phyloP scores from a whole-genome alignment of 768 basidiomycete species.

The Mycena belliarum region DNA sequence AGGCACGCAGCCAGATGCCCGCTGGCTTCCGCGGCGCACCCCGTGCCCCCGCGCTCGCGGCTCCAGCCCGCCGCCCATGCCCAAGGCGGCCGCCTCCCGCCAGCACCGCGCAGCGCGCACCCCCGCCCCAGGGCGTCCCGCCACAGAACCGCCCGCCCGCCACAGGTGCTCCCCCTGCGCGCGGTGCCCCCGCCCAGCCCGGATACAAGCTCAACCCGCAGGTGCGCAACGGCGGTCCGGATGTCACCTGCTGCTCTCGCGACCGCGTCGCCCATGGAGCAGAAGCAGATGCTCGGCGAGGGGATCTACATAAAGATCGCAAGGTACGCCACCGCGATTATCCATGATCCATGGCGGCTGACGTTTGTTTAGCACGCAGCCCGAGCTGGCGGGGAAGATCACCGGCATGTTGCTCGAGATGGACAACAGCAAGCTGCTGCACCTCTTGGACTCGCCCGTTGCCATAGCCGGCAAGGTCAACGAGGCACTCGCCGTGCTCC shows the following conservation, averaged over 20 bases:
- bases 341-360: too few species aligned
- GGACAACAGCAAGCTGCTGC: conserved; percentile 92
- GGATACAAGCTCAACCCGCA: conserved; percentile 35
- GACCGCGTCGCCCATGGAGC: conserved; percentile 74
- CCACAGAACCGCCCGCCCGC: conserved; percentile 41
- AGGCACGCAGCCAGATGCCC: conserved; percentile 65
- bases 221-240: conserved; percentile 39
- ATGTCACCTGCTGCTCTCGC: conserved; percentile 51
- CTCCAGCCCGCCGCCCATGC: conserved; percentile 69
- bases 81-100: conserved; percentile 58
- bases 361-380: conserved; percentile 64
- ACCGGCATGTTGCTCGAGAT: conserved; percentile 99
- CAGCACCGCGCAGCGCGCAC: conserved; percentile 53
- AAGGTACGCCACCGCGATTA: conserved; percentile 55
- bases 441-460: conserved; percentile 80
- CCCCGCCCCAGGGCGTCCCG: conserved; percentile 48
- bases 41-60: conserved; percentile 69
- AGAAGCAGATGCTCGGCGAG: conserved; percentile 99
- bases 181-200: conserved; percentile 48
- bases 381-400: conserved; percentile 96
- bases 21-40: conserved; percentile 57
- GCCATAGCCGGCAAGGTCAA: conserved; percentile 88
- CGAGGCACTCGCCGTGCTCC: conserved; percentile 87
- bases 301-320: conserved; percentile 91
- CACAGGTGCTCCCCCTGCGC: conserved; percentile 42